Percentiles rank a stretch among this genome's conserved stretches.
Evolutionary conservation across 164 flowering plant species (phyloP).

Genomic region (Nymphaea colorata): DNA sequence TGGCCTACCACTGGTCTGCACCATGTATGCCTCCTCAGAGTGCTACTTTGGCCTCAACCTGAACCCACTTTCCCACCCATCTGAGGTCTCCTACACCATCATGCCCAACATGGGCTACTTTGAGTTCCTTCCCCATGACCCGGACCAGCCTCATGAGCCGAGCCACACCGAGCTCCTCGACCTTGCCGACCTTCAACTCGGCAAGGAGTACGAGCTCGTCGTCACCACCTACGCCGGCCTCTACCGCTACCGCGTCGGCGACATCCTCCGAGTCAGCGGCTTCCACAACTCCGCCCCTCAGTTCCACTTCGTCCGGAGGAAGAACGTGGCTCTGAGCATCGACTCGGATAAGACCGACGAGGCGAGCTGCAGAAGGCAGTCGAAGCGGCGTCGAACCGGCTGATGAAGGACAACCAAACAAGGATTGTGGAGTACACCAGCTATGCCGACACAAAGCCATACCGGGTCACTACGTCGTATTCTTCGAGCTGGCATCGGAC

Average conservation of each 20-base stretch:
- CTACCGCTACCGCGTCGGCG: not conserved
- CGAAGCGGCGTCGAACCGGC: constrained; percentile 16
- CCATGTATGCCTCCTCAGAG: constrained; percentile 41
- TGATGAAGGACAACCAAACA: constrained; percentile 9
- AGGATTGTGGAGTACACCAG: constrained; percentile 32
- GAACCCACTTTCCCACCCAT: constrained; percentile 25
- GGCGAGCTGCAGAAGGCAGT: constrained; percentile 30
- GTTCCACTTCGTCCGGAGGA: constrained; percentile 30
- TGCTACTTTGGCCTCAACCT: constrained; percentile 36
- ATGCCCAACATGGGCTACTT: constrained; percentile 43
- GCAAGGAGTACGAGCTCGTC: constrained; percentile 31
- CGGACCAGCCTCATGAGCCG: constrained; percentile 1
- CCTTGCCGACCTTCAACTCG: constrained; percentile 23
- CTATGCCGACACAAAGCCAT: constrained; percentile 22
- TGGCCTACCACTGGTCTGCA: constrained; percentile 26
- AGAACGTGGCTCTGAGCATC: constrained; percentile 29
- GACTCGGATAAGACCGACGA: constrained; percentile 38
- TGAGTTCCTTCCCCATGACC: constrained; percentile 26
- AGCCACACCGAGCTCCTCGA: constrained; percentile 12
- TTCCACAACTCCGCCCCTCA: constrained; percentile 34
- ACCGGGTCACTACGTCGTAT: constrained; percentile 34
- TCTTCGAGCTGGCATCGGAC: constrained; percentile 30
- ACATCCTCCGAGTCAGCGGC: constrained; percentile 21
- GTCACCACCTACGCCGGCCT: constrained; percentile 62
- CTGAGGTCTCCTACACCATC: constrained; percentile 38